phyloP scores from a whole-genome alignment of 805 yeast species.

The Metschnikowia vanudenii region DNA sequence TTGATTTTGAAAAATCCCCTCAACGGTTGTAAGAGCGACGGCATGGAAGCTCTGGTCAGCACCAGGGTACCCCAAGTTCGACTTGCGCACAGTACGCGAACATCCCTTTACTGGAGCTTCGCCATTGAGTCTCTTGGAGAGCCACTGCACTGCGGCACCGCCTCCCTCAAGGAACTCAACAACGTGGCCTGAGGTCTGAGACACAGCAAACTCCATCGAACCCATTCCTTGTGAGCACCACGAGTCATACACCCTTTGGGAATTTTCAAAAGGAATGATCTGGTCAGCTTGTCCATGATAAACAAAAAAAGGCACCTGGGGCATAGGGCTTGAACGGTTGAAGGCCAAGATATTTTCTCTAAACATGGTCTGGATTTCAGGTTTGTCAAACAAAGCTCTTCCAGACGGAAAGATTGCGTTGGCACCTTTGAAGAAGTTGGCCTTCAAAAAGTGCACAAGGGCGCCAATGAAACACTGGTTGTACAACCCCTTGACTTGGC shows the following conservation, averaged over 20 bases:
- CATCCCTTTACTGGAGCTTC: slow-evolving; percentile 14
- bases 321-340: slow-evolving; percentile 14
- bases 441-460: not conserved
- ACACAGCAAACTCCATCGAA: slow-evolving; percentile 29
- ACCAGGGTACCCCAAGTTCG: slow-evolving; percentile 17
- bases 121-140: slow-evolving; percentile 14
- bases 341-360: slow-evolving; percentile 9
- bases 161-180: slow-evolving; percentile 20
- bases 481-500: not conserved
- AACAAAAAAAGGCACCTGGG: slow-evolving; percentile 27
- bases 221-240: slow-evolving; percentile 31
- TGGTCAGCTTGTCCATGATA: slow-evolving; percentile 25
- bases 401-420: slow-evolving; percentile 12
- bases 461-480: not conserved
- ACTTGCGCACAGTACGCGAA: slow-evolving; percentile 7
- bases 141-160: slow-evolving; percentile 15
- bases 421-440: slow-evolving; percentile 8
- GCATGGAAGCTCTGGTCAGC: slow-evolving; percentile 9
- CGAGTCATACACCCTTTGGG: slow-evolving; percentile 23
- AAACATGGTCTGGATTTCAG: slow-evolving; percentile 6
- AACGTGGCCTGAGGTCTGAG: slow-evolving; percentile 26
- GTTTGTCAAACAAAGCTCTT: slow-evolving; percentile 5
- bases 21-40: slow-evolving; percentile 2
- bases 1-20: not conserved
- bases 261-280: slow-evolving; percentile 22